A percentile compares a stretch with the other conserved stretches of the same genome.
These are phyloP conservation scores for Sporobolomyces pararoseus DNA, from an alignment of 768 basidiomycete genomes.

Conservation along the genomic window DNA sequence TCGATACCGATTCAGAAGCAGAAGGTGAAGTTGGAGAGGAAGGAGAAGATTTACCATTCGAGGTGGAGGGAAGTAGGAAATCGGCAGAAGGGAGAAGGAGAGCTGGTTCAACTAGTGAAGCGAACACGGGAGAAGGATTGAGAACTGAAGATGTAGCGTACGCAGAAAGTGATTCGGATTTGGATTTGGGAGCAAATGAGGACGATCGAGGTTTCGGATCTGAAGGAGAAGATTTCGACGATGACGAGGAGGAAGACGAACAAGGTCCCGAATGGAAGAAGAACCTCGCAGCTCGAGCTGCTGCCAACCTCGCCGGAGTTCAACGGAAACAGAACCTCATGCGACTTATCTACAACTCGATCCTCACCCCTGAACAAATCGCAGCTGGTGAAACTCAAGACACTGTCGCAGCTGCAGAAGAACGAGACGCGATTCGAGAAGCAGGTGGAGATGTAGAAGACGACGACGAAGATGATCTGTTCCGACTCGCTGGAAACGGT, in stretches of 20 bases:
- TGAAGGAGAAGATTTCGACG: conserved; percentile 56
- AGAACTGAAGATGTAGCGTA: conserved; percentile 41
- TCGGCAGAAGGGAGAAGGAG: conserved; percentile 6
- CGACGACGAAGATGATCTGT: conserved; percentile 67
- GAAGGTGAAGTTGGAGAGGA: conserved; percentile 48
- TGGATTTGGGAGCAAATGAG: conserved; percentile 46
- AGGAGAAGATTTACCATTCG: conserved; percentile 39
- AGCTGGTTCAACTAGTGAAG: conserved; percentile 26
- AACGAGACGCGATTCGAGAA: conserved; percentile 41
- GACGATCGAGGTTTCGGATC: conserved; percentile 51
- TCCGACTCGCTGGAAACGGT: conserved; percentile 54
- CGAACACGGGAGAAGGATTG: background rate
- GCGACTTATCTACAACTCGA: conserved; percentile 72
- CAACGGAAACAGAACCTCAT: conserved; percentile 69
- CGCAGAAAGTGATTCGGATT: conserved; percentile 44
- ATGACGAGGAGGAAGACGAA: conserved; percentile 55
- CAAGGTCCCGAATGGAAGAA: conserved; percentile 70
- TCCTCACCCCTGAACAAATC: conserved; percentile 67
- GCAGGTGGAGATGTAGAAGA: conserved; percentile 37
- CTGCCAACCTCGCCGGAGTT: conserved; percentile 52
- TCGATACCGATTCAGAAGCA: conserved; percentile 51
- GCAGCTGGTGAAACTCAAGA: conserved; percentile 52
- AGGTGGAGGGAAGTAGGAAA: conserved; percentile 38
- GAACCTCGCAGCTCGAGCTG: conserved; percentile 59
- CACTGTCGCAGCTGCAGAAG: conserved; percentile 25